Evolutionary conservation across 225 moss, liverwort and hornwort genomes (phyloP), one percentile per base, ranked within the genome.

Genomic region (Physcomitrium patens): DNA sequence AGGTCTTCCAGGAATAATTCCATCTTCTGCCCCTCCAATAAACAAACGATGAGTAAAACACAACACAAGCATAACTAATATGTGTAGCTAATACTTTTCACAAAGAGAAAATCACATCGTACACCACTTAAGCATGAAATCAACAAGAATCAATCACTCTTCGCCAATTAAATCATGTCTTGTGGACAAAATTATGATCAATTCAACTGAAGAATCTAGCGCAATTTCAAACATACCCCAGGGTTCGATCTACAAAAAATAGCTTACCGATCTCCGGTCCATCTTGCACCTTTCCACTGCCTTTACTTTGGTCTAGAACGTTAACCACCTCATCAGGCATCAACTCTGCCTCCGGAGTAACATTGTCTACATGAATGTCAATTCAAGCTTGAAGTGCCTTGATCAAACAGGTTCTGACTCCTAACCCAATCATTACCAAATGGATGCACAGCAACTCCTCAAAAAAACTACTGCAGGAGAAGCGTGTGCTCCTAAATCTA

Each of bases 261-360:
- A 71, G 79, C 77, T 83, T 70, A 92, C 92, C 92, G 48, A 94
- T 86, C 78, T 94, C 90, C n/a, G 92, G 88, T 73, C 91, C 92
- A 73, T 91, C 82, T 63, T 85, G 82, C 17, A 88, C 57, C 57
- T 87, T 75, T 67, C 93, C 92, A 63, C 91, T 94, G 60, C 89
- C 88, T 72, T 92, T 80, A 66, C 73, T 68, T 78, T 78, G 82
- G 18, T 79, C 82, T 15, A 84, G 76, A 57, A 74, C 75, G 57
- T 76, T 82, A 24, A 80, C 83, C 61, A 80, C 81, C 68, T 81
- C 83, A 27, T 71, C 77, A 52, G 73, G 49, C 69, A 76, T 76
- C 46, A 77, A 67, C 60, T 88, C 81, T 45, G 82, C 87, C 79
- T 77, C 82, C 8, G 78, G 67, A 70, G 80, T 65, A 41, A 65